phyloP scores from a whole-genome alignment of 2,329 filamentous ascomycete genomes.

The Fusarium sp. region DNA sequence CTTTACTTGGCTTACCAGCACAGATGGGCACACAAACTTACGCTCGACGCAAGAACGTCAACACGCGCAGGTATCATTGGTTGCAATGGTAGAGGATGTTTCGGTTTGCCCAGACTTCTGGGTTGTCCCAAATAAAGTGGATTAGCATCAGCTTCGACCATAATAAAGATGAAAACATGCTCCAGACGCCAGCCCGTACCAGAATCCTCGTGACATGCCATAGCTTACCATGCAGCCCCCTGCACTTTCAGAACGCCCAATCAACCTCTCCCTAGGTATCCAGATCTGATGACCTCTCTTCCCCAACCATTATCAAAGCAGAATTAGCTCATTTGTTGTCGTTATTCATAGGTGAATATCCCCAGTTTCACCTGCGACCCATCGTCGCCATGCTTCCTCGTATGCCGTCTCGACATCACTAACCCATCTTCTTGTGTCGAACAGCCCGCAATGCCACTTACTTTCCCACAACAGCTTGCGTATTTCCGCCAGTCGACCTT shows the following conservation, averaged over 20 bases:
- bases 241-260: constrained; percentile 11
- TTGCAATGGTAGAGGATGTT: constrained; percentile 5
- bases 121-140: constrained; percentile 14
- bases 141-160: constrained; percentile 10
- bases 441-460: constrained; percentile 87
- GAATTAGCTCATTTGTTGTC: neutral
- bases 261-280: constrained; percentile 3
- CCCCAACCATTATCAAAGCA: neutral
- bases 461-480: constrained; percentile 84
- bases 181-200: constrained; percentile 21
- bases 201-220: constrained; percentile 6
- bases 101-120: constrained; percentile 5
- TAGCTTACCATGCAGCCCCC: constrained; percentile 21
- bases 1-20: neutral
- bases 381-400: constrained; percentile 86
- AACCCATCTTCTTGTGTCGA: constrained; percentile 94
- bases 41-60: neutral
- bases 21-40: neutral
- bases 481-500: constrained; percentile 81
- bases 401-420: constrained; percentile 89
- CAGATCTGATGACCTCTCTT: neutral
- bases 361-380: constrained; percentile 87
- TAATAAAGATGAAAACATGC: constrained; percentile 18
- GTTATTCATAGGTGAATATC: constrained; percentile 81
- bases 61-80: neutral